Conservation (phyloP, 208 protist species). For the Crithidia mellificae region DNA sequence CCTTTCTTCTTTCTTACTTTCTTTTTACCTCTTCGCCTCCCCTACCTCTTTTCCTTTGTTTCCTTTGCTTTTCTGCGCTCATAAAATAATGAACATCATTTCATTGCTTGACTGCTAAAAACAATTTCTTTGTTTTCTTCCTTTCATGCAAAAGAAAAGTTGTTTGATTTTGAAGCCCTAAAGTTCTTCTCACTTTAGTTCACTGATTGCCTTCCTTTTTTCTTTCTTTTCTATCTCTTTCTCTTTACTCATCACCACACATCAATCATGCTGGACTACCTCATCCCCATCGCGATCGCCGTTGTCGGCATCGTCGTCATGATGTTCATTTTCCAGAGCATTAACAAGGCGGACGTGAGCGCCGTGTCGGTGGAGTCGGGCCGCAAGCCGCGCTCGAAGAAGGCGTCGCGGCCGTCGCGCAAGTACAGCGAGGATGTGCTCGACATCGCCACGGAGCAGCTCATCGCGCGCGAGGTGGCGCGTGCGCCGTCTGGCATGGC, state of each 20-base stretch:
- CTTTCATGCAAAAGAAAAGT: no score
- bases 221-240: slow-evolving; percentile 9
- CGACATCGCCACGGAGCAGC: slow-evolving; percentile 62
- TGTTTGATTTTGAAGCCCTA: no score
- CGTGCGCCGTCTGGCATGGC: slow-evolving; percentile 50
- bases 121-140: no score
- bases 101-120: no score
- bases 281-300: slow-evolving; percentile 65
- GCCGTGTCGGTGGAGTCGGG: background rate
- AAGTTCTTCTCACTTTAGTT: no score
- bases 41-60: no score
- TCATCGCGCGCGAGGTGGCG: slow-evolving; percentile 68
- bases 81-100: no score
- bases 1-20: no score
- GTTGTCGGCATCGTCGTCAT: slow-evolving; percentile 63
- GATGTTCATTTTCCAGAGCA: slow-evolving; percentile 70
- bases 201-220: slow-evolving; percentile 3
- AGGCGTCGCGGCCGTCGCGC: slow-evolving; percentile 30
- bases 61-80: no score
- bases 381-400: slow-evolving; percentile 44
- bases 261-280: slow-evolving; percentile 65
- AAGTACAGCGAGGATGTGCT: slow-evolving; percentile 52
- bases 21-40: no score
- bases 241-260: slow-evolving; percentile 10
- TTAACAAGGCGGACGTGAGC: slow-evolving; percentile 44